phyloP scores from a whole-genome alignment of 2,329 filamentous ascomycete genomes.

The Chaetomiaceae sp. region DNA sequence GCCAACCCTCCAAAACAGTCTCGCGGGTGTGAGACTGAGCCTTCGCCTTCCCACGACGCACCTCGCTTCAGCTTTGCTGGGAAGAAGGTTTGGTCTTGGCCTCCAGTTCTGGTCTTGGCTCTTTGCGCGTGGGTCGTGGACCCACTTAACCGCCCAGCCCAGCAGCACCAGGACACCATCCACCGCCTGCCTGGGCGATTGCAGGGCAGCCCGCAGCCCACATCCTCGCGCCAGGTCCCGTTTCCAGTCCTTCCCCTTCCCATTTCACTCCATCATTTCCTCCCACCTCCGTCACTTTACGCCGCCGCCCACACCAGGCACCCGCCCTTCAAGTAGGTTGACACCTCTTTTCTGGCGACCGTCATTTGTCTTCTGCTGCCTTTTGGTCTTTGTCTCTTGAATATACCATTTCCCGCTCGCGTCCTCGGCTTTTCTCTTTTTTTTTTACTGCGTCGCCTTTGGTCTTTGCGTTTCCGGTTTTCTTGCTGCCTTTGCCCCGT shows the following conservation, averaged over 20 bases:
- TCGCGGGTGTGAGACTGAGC: too few relatives aligned
- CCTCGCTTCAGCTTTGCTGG: background rate
- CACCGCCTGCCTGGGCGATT: constrained; percentile 5
- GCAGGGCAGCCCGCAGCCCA: too few relatives aligned
- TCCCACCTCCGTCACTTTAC: background rate
- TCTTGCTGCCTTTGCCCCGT: background rate
- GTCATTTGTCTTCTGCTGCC: too few relatives aligned
- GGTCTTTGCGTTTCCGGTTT: background rate
- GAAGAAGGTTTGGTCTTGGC: constrained; percentile 2
- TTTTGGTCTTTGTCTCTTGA: too few relatives aligned
- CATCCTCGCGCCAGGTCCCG: constrained; percentile 10
- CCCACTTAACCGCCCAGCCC: constrained; percentile 15
- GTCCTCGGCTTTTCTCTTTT: background rate
- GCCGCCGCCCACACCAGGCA: background rate
- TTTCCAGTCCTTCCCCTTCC: background rate
- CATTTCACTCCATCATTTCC: constrained; percentile 5
- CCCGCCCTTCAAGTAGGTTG: background rate
- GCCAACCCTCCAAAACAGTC: too few relatives aligned
- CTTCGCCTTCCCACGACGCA: too few relatives aligned
- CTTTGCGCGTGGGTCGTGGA: constrained; percentile 3
- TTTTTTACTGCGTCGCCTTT: background rate
- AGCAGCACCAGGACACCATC: background rate
- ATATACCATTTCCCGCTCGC: too few relatives aligned
- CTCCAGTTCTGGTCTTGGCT: constrained; percentile 9
- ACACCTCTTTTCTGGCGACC: background rate